Base-by-base conservation (phyloP, 2,329 filamentous ascomycete genomes). In the Sclerotinia subarctica region DNA sequence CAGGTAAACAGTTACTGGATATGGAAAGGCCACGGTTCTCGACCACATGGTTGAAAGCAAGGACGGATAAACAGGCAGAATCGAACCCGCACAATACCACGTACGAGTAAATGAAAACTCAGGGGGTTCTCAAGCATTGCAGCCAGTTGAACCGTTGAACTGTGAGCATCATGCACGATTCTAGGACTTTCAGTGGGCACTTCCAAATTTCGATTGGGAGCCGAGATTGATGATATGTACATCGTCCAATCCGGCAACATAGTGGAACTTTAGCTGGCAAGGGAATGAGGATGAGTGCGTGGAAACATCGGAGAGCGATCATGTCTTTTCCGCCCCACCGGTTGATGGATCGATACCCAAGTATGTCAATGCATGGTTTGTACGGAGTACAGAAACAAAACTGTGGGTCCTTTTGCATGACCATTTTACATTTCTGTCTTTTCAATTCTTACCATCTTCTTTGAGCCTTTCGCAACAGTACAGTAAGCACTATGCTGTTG, bases 141-240 rank as follows among this genome's bases (percentile, higher is more conserved):
- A 49, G 58, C 21, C n/a, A 26, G 29, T 51, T 38, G 21, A 38
- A 62, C 29, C 3, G 32, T 38, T 38, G 54, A 57, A 42, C 54
- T 38, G 13, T 51, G 46, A 62, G 29, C 21, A 21, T n/a, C 44
- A 35, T 24, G 26, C 29, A 32, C 19, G 15, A 24, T 62, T 62
- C 46, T 38, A 35, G 38, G 46, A 15, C 15, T 38, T 51, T 51
- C 17, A 51, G 46, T 51, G 59, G 46, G 26, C 2, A 38, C 29
- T 38, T 26, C 32, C 29, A 7, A n/a, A 62, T 51, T 38, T 38
- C 15, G 46, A 51, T 10, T 51, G 24, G 15, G 32, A 51, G 32
- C 15, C 59, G 59, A 62, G n/a, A 51, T 62, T 62, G 59, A 49
- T 26, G n/a, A 19, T 24, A 51, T 62, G 44, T 62, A 62, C 21